Evolutionary conservation across 202 grass and related monocot genomes (phyloP).

Genomic region (Dendrocalamus latiflorus): DNA sequence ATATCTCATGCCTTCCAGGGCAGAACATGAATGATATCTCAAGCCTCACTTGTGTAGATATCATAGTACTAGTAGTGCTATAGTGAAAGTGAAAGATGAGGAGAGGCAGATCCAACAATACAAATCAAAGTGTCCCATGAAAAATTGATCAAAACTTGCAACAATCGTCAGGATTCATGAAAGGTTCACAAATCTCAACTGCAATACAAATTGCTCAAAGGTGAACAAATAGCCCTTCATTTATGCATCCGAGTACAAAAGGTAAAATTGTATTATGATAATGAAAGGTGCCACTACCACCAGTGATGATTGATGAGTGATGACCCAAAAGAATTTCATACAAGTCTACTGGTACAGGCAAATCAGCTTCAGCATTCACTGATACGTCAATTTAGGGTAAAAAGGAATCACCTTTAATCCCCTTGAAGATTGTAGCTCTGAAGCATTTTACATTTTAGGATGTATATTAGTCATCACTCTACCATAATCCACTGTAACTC

Average conservation of each 20-base stretch:
- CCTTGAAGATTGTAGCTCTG: background rate
- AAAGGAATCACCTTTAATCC: background rate
- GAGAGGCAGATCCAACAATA: conserved; percentile 1
- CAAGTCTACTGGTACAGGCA: background rate
- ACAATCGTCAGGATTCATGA: background rate
- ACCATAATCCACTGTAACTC: background rate
- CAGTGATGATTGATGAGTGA: background rate
- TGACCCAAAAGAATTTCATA: background rate
- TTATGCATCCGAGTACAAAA: background rate
- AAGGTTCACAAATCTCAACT: background rate
- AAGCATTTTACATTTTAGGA: background rate
- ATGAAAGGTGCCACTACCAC: background rate
- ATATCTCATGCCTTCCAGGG: background rate
- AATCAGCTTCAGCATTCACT: background rate
- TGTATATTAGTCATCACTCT: background rate
- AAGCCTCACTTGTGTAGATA: background rate
- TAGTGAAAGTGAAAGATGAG: background rate
- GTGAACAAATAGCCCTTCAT: background rate
- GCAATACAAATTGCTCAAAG: background rate
- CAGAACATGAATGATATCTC: background rate
- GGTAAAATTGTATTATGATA: background rate
- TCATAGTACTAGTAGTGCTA: background rate
- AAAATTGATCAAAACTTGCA: background rate
- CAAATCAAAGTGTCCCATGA: background rate
- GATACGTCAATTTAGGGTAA: background rate